Base-by-base conservation (phyloP, 495 filamentous ascomycete genomes). In the Aspergillus affinis region DNA sequence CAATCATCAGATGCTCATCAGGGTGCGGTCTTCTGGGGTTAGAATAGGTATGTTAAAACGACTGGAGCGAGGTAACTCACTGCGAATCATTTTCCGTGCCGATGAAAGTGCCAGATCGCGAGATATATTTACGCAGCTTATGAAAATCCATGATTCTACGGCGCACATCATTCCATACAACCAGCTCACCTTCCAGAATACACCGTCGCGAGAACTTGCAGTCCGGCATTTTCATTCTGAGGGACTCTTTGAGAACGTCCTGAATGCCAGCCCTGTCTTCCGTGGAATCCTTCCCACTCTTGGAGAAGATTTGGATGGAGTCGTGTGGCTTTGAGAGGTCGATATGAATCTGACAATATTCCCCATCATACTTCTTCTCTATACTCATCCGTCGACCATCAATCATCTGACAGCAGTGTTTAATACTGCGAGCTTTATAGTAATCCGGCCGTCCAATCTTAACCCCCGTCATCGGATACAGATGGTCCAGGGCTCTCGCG, bases 201-300 rank as follows among this genome's bases (percentile, higher is more conserved):
- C 89, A 93, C 3, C 79, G 81, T 9, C 65, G 72, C 30, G 76
- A 79, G 63, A 93, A 72, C 19, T 74, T 78, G 67, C 89, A 90
- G 3, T 79, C 71, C 0, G 74, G 58, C 2, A 70, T 66, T 3
- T 82, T 84, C 19, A 93, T 78, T 54, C 77, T 77, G 20, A 93
- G 73, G 4, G 85, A 83, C 5, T 83, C 69, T 30, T 73, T 75
- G 21, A 77, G 65, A 26, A 64, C 79, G 51, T 80, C 70, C 59
- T 90, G 83, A 18, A 94, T 71, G 9, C 75, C 80, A 21, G 66
- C 66, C 27, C 89, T 82, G 70, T 95, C 92, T 49, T 69, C 54
- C 0, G 91, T 96, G 8, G 91, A 93, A 61, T 96, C 90, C 65
- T 93, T 93, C 44, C 92, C 91, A 60, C 90, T 93, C 72, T 96